Base-by-base conservation (phyloP, 768 basidiomycete genomes). In the Hericium erinaceus region DNA sequence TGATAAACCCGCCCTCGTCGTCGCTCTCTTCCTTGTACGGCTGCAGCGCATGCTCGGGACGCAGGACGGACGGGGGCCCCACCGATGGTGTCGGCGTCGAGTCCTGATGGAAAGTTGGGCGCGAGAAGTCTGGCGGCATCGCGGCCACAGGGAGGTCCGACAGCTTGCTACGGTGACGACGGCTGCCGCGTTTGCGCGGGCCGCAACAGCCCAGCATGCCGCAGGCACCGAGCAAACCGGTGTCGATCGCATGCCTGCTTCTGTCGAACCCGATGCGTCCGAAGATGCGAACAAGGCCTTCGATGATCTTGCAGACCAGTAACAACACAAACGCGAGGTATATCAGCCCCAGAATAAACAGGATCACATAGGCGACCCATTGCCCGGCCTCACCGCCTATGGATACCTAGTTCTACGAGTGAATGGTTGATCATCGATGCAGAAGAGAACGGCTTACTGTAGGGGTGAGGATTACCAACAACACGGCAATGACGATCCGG, bases 311-410 rank as follows among this genome's bases (percentile, higher is more conserved):
- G 72, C 87, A 82, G 39, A 88, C 54, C 41, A 98, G 81, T 79
- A 97, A 89, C 57, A 90, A 71, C 51, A 82, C 66, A 64, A 95
- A 83, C n/a, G 88, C 85, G 11, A 92, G 75, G 68, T 95, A 92
- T 49, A 92, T 85, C 58, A 98, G 77, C 11, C 80, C 80, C 28
- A 91, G 75, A 52, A 97, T 87, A 64, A 94, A 75, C 58, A 98
- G 77, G 58, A 98, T 86, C 64, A 92, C 90, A 69, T 95, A 98
- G 12, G 94, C 85, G 15, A 99, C 85, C 97, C 95, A 99, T 56
- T 89, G 88, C 16, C 83, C 83, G 16, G 94, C 85, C 24, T 87
- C 84, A 52, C 77, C 65, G 38, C 89, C 90, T 60, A 98, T 85
- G 50, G 84, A 85, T 52, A 98, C 89, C 94, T 98, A 56, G 12